Base-by-base conservation (phyloP, 2,329 filamentous ascomycete genomes). In the Calonectria ilicicola region DNA sequence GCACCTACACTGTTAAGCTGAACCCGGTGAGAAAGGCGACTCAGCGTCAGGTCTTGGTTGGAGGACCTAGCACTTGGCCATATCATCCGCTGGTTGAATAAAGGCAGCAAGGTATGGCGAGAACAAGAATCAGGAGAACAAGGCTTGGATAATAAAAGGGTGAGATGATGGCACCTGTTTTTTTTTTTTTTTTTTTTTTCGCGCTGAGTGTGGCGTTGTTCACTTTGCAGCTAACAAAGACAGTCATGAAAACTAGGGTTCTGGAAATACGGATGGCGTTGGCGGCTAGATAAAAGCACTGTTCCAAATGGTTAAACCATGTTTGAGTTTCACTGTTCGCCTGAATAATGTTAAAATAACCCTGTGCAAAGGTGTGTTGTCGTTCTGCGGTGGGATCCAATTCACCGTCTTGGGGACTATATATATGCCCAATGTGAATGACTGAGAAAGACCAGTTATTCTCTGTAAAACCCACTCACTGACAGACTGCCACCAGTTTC, bases 1-100 rank as follows among this genome's bases (percentile, higher is more conserved):
- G 38, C 32, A 72, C 66, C 12, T 71, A 75, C 53, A 69, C 47
- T 6, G 29, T 76, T 46, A 77, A 70, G 64, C 53, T 77, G 32
- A 72, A 65, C 51, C 53, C 62, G 15, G 38, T 32, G 5, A 27
- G 42, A 32, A 44, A 44, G 38, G 26, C 26, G 26, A 63, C 58
- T 32, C 19, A n/a, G 8, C 38, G 40, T 7, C 58, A 63, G 40
- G 46, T 38, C 19, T 19, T 63, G 7, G 21, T 21, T 17, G 58
- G 58, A 15, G 58, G 58, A 19, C 23, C 40, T 5, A 46, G 7
- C 2, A 9, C n/a, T 40, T 60, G 53, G 40, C 2, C 26, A n/a
- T 46, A 14, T 21, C 2, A 15, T n/a, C 17, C 23, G 17, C 2
- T 10, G 9, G 3, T 0, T 19, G 40, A 32, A 3, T 21, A 21